These are phyloP conservation scores for Yamadazyma diddensiae DNA, from an alignment of 1,139 yeast species.

Conservation along the genomic window DNA sequence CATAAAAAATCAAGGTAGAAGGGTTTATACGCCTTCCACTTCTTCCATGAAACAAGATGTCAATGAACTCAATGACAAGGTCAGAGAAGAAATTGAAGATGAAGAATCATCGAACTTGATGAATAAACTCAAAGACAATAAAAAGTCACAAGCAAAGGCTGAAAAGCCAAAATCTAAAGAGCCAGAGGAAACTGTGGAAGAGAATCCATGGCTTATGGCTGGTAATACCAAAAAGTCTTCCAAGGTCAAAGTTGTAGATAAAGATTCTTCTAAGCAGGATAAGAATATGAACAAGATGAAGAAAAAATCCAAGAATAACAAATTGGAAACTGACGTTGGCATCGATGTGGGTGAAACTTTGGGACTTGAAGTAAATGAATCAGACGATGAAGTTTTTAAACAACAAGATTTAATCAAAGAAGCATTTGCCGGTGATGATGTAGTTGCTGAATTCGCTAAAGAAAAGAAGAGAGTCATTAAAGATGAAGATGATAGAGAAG, in stretches of 20 bases:
- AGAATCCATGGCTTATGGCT: slow-evolving; percentile 72
- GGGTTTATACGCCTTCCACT: slow-evolving; percentile 76
- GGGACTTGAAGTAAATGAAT: slow-evolving; percentile 36
- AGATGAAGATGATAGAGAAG: slow-evolving; percentile 86
- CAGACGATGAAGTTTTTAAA: slow-evolving; percentile 51
- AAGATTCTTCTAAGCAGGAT: slow-evolving; percentile 53
- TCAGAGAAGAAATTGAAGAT: slow-evolving; percentile 49
- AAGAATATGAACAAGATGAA: slow-evolving; percentile 54
- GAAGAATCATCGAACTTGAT: slow-evolving; percentile 52
- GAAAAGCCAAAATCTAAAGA: slow-evolving; percentile 5
- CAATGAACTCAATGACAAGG: slow-evolving; percentile 37
- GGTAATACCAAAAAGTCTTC: slow-evolving; percentile 45
- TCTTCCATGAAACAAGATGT: slow-evolving; percentile 41
- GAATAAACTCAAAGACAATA: slow-evolving; percentile 30
- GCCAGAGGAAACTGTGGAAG: slow-evolving; percentile 14
- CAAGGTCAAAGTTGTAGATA: slow-evolving; percentile 54
- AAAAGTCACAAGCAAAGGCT: background rate
- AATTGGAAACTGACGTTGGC: slow-evolving; percentile 29
- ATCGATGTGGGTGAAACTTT: slow-evolving; percentile 52
- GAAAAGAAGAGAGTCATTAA: slow-evolving; percentile 67
- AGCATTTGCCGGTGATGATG: slow-evolving; percentile 97
- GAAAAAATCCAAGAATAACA: slow-evolving; percentile 38
- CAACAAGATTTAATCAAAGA: slow-evolving; percentile 82
- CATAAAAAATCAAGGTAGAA: slow-evolving; percentile 72
- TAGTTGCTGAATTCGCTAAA: slow-evolving; percentile 70